These are phyloP conservation scores for Vanderwaltozyma tropicalis DNA, from an alignment of 805 yeast species.

Conservation along the genomic window DNA sequence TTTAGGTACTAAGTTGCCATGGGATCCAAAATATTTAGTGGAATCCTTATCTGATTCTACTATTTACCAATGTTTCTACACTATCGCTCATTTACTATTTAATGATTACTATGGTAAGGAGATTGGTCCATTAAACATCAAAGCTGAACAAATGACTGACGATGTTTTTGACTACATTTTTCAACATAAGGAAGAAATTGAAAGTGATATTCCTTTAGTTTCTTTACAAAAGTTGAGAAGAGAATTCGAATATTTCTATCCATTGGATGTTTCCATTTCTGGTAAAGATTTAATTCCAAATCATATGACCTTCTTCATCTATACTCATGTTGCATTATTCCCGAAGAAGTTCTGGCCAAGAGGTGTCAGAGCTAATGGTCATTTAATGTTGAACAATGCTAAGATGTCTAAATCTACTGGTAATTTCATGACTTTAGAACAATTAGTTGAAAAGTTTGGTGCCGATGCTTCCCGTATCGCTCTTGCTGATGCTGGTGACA, in stretches of 20 bases:
- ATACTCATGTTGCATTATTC: conserved; percentile 87
- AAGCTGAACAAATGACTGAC: conserved; percentile 79
- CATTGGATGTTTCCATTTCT: conserved; percentile 81
- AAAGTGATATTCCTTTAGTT: conserved; percentile 51
- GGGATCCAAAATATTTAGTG: conserved; percentile 90
- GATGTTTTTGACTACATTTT: conserved; percentile 90
- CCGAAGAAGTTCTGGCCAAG: conserved; percentile 86
- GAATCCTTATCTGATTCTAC: conserved; percentile 96
- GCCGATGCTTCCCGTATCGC: conserved; percentile 98
- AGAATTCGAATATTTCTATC: conserved; percentile 95
- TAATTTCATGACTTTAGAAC: conserved; percentile 84
- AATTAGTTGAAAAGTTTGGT: conserved; percentile 81
- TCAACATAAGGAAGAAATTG: conserved; percentile 50
- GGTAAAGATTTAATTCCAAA: conserved; percentile 97
- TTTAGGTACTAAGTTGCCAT: conserved; percentile 87
- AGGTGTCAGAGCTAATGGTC: conserved; percentile 93
- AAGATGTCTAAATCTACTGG: conserved; percentile 98
- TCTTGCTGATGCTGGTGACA: conserved; percentile 96
- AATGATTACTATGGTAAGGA: conserved; percentile 73
- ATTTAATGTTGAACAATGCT: conserved; percentile 85
- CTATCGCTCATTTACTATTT: conserved; percentile 79
- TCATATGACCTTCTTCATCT: conserved; percentile 92
- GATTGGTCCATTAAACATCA: conserved; percentile 62
- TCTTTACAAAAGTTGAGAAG: conserved; percentile 69
- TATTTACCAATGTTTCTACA: conserved; percentile 88